Percentiles rank a stretch among this genome's conserved stretches.
Evolutionary conservation across 441 rosid species (phyloP).

Genomic region (Sinapis alba): DNA sequence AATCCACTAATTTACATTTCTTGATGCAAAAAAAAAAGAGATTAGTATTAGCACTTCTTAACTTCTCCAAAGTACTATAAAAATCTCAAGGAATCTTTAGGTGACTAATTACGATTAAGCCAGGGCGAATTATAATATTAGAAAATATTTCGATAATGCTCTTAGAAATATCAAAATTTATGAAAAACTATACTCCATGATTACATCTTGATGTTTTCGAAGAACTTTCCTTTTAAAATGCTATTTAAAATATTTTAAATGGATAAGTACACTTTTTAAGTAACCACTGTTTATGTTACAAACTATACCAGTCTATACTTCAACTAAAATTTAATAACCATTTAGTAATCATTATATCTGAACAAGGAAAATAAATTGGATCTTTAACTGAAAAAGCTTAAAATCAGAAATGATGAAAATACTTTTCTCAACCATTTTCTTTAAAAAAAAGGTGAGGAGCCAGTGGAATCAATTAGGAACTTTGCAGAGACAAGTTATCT

Average conservation of each 20-base stretch:
- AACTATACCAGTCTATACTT: background rate
- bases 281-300: background rate
- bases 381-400: constrained; percentile 29
- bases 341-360: constrained; percentile 33
- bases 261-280: background rate
- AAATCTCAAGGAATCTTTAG: constrained; percentile 1
- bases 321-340: background rate
- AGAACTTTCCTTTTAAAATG: background rate
- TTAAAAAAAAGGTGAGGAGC: background rate
- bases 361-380: constrained; percentile 17
- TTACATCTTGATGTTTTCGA: constrained; percentile 12
- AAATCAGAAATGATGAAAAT: constrained; percentile 35
- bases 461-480: constrained; percentile 27
- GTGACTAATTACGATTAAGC: background rate
- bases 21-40: background rate
- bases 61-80: background rate
- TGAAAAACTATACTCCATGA: constrained; percentile 12
- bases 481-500: constrained; percentile 11
- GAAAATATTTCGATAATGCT: background rate
- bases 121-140: background rate
- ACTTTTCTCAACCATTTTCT: background rate
- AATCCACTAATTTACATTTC: background rate
- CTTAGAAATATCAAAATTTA: constrained; percentile 1
- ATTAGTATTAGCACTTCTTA: background rate
- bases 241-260: background rate